phyloP scores from a whole-genome alignment of 805 yeast genomes.

The Allodekkera sacchari region DNA sequence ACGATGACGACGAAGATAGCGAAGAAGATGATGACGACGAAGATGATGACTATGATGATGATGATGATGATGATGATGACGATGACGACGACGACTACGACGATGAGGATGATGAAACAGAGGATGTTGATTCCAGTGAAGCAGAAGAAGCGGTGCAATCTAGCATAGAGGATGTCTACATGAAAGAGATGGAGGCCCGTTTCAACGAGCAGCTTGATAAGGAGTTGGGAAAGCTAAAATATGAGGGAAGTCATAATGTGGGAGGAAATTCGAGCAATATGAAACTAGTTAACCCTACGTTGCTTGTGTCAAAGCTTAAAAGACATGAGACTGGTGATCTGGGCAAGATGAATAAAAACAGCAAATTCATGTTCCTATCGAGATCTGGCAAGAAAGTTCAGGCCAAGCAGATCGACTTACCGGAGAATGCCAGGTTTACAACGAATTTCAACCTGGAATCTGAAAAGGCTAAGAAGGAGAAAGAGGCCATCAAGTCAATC shows the following conservation, averaged over 20 bases:
- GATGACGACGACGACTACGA: constrained; percentile 13
- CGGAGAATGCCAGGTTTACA: constrained; percentile 47
- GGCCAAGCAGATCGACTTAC: constrained; percentile 40
- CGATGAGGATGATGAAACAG: constrained; percentile 10
- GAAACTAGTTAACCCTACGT: constrained; percentile 26
- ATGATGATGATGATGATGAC: constrained; percentile 11
- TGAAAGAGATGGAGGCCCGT: constrained; percentile 20
- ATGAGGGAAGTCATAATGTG: constrained; percentile 36
- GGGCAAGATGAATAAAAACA: not conserved
- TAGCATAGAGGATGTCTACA: constrained; percentile 18
- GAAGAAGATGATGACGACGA: constrained; percentile 26
- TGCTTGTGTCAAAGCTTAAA: constrained; percentile 20
- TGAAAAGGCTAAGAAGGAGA: constrained; percentile 41
- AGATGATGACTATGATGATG: constrained; percentile 21
- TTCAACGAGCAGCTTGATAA: constrained; percentile 34
- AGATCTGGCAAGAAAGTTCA: constrained; percentile 41
- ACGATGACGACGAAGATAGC: constrained; percentile 17
- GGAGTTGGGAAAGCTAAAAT: constrained; percentile 47
- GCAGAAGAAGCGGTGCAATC: constrained; percentile 16
- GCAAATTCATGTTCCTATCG: constrained; percentile 45
- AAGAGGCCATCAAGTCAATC: constrained; percentile 47
- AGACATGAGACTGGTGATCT: not conserved
- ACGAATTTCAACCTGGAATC: constrained; percentile 43
- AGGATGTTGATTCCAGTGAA: constrained; percentile 15
- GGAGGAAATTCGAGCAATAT: constrained; percentile 1